Base-by-base conservation (phyloP, 352 stramenopile genomes). In the Pythium oligandrum region DNA sequence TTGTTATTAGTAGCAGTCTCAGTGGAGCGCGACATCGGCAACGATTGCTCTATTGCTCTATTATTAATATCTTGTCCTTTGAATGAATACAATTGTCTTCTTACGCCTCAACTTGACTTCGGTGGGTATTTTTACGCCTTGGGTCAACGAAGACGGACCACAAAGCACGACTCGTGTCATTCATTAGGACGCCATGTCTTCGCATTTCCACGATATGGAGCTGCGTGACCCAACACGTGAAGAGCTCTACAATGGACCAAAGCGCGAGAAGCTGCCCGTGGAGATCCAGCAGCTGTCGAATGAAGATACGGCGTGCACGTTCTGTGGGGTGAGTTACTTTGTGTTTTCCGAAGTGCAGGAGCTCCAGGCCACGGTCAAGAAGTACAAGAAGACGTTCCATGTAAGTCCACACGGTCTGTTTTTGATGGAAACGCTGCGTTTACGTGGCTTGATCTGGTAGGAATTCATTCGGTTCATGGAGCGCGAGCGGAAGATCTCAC, bases 261-360 rank as follows among this genome's bases (percentile, higher is more conserved):
- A 53, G 26, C 75, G 82, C 46, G 70, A 71, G 36, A 69, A 73
- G 45, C 63, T 93, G 10, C 81, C 81, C 0, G 51, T 59, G 37
- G 78, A 80, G 44, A 89, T 93, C 51, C 81, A 91, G 54, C 49
- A 85, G 61, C 69, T 93, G 55, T 31, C 63, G 31, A 53, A 56
- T 0, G 81, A 87, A 43, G 83, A 93, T 53, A 93, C 83, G 4
- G 83, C 82, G 1, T 93, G 81, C 60, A 90, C 77, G 6, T 91
- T 91, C 57, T 93, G 81, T 57, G 81, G 83, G 4, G 83, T 93
- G 35, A 91, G 81, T 59, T 93, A 91, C 48, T 93, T 93, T 52
- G 77, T 92, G 6, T 91, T 93, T 61, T 77, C 79, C 33, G 83
- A 93, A 53, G 79, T 93, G 45, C 78, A 91, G 49, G 64, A 82